Conservation (phyloP, 257 asterid genomes). For the Solanum dulcamara region DNA sequence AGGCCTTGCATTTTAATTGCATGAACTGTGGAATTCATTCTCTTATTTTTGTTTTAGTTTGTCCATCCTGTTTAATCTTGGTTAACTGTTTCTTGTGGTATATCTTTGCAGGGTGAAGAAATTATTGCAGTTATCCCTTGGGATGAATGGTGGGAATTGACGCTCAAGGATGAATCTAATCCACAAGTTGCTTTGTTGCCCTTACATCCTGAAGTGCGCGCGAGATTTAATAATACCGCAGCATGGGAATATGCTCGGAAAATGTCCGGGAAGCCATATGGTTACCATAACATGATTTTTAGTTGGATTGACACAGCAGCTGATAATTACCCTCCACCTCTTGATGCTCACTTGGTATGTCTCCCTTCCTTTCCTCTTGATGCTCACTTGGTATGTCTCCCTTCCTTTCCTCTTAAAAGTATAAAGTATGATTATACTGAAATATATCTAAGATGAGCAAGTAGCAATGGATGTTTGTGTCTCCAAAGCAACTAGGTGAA, state of each 20-base stretch:
- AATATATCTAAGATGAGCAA: not conserved
- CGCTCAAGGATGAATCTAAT: slow-evolving; percentile 79
- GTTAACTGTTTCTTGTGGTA: not conserved
- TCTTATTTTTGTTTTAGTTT: not conserved
- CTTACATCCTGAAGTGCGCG: slow-evolving; percentile 79
- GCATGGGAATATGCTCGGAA: slow-evolving; percentile 89
- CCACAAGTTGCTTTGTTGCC: slow-evolving; percentile 93
- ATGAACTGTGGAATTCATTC: not conserved
- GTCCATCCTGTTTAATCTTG: not conserved
- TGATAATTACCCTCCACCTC: slow-evolving; percentile 94
- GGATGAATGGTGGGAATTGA: slow-evolving; percentile 94
- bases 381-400: slow-evolving; percentile 91
- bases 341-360: slow-evolving; percentile 99
- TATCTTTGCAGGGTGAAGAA: slow-evolving; percentile 81
- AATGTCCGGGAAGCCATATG: slow-evolving; percentile 98
- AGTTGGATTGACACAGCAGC: slow-evolving; percentile 98
- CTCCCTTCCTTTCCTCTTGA: slow-evolving; percentile 13
- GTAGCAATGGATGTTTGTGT: not conserved
- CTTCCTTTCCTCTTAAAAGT: not conserved
- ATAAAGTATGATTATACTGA: not conserved
- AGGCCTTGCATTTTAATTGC: not conserved
- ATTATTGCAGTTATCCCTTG: slow-evolving; percentile 75
- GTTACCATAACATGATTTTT: slow-evolving; percentile 98
- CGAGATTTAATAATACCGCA: slow-evolving; percentile 64
- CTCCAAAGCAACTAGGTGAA: not conserved